Conservation (phyloP, 2,329 filamentous ascomycete genomes). For the Verticillium klebahnii region DNA sequence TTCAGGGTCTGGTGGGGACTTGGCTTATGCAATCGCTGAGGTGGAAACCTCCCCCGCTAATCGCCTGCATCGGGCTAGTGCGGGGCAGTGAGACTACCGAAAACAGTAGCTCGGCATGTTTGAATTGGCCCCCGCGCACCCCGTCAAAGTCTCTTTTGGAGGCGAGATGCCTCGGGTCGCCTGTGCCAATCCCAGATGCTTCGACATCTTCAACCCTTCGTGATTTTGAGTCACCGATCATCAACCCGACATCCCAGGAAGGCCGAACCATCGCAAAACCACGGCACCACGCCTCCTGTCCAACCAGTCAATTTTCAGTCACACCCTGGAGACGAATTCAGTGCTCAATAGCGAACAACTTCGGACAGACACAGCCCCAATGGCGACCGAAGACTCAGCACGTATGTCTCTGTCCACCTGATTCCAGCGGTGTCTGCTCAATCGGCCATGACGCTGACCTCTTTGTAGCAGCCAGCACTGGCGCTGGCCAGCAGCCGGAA, state of each 20-base stretch:
- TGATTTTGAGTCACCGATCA: neutral
- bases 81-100: neutral
- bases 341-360: neutral
- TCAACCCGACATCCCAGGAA: neutral
- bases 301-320: no score
- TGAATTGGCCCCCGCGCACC: neutral
- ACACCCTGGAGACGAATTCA: no score
- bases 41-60: neutral
- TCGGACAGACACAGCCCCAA: neutral
- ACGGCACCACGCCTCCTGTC: no score
- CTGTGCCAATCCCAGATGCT: neutral
- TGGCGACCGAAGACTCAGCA: slow-evolving; percentile 1
- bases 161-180: neutral
- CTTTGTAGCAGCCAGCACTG: neutral
- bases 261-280: neutral
- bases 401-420: neutral
- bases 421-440: neutral
- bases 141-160: neutral
- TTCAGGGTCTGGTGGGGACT: neutral
- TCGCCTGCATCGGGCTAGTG: neutral
- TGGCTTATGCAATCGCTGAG: neutral
- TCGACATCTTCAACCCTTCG: neutral
- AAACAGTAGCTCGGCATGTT: neutral
- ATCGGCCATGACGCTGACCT: neutral
- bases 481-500: neutral